Conservation (phyloP, 1,139 yeast species). For the Diutina rugosa region DNA sequence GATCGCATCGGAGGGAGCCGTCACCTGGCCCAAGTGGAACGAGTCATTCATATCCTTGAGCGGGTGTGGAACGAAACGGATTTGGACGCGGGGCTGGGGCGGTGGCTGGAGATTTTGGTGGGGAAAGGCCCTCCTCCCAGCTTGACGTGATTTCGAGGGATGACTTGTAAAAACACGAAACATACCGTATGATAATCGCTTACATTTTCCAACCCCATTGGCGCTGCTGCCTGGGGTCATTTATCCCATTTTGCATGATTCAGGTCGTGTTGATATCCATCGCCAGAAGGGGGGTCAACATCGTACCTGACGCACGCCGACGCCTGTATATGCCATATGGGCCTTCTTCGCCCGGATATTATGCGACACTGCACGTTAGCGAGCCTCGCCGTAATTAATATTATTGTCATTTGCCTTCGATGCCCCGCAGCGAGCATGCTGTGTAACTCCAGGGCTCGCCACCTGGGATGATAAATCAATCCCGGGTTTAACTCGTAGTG, state of each 20-base stretch:
- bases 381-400: background rate
- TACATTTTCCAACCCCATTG: background rate
- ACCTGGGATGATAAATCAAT: too few relatives aligned
- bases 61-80: background rate
- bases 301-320: background rate
- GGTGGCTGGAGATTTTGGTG: background rate
- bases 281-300: background rate
- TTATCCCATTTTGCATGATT: background rate
- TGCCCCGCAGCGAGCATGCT: background rate
- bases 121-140: background rate
- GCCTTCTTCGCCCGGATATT: background rate
- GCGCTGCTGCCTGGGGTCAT: background rate
- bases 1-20: background rate
- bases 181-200: too few relatives aligned
- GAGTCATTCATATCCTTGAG: background rate
- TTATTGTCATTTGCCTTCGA: background rate
- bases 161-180: too few relatives aligned
- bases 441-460: too few relatives aligned
- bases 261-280: background rate
- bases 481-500: too few relatives aligned
- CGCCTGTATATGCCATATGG: background rate
- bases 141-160: background rate
- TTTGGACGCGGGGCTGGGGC: background rate
- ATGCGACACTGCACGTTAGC: background rate
- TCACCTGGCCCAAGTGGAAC: background rate